Evolutionary conservation across 495 filamentous ascomycete species (phyloP), one percentile per base, ranked within the genome.

Genomic region (Xanthoparmelia taractica): DNA sequence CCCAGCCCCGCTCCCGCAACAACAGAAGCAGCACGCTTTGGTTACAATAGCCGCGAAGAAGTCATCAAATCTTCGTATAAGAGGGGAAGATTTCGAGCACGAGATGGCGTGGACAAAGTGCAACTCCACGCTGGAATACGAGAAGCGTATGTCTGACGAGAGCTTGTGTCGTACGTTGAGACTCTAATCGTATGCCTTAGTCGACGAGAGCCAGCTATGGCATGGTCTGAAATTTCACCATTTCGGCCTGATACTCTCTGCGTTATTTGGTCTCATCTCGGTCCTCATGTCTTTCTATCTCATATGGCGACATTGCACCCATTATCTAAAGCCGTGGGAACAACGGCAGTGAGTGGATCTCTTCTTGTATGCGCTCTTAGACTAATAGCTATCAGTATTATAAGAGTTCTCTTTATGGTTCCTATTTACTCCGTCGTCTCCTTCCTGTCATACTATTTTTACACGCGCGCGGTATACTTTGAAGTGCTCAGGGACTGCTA

Each of bases 391-490:
- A 48, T 25, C 65, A 84, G 79, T 72, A 93, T 96, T 65, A 92
- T 96, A 63, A 90, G 92, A 50, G 94, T 96, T 63, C 81, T 96
- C 7, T 87, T 91, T 69, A 95, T 96, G 91, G 82, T 96, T 37
- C 92, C 92, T 33, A 79, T 96, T 59, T 96, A 96, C 71, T 82
- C 89, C 36, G 76, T 85, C 56, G 87, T 92, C 58, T 85, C 89
- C 48, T 92, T 89, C 77, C 82, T 96, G 60, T 84, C 82, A 60
- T 86, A 91, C 65, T 80, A 80, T 64, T 91, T 84, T 75, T 94
- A 95, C 60, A 83, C 83, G 73, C 84, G 93, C 66, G 84, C 87
- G 18, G 83, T 96, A 43, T 96, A 96, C 72, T 96, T 87, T 72
- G 78, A 88, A 66, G 86, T 96, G 37, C 69, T 92, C 58, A 84